Base-by-base conservation (phyloP, 495 filamentous ascomycete species). In the Peziza echinospora region DNA sequence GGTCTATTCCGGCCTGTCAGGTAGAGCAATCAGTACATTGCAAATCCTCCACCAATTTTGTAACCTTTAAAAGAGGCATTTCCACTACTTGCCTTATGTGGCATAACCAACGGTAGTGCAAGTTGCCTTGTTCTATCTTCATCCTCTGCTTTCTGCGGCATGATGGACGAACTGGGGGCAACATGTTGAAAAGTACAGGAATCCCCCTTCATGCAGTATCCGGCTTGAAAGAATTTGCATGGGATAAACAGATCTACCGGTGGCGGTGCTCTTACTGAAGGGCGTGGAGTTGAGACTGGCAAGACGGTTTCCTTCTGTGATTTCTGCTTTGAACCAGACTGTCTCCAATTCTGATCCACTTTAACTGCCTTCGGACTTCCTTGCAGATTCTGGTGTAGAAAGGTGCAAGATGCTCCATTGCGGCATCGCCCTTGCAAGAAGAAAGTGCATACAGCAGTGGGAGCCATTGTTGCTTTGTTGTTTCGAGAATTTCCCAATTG, bases 201-300 rank as follows among this genome's bases (percentile, higher is more conserved):
- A 30, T 16, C 24, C 16, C 52, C 54, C 9, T 26, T 25, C 23
- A 21, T 45, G 28, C 54, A 56, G 23, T 26, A 43, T 46, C 54
- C 54, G 8, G 22, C 47, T 25, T 49, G 43, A 40, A 48, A 56
- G 24, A 49, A 56, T 26, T 37, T 48, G 43, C 54, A 56, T 11
- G 54, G 51, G 19, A 55, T 13, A 19, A 51, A 43, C 3, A 45
- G 26, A n/a, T 26, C 34, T 16, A 10, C 16, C 4, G 37, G 21
- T 11, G 46, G 45, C 19, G 26, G 37, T 41, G 17, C 17, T 41
- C 10, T 21, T 19, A 11, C 44, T 47, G 19, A 10, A 24, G 21
- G 13, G 7, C 19, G 7, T 34, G 23, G 2, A 23, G 26, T 23
- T 9, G 50, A 10, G 11, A 26, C 2, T 19, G 21, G 24, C 11